Percentiles rank a stretch among this genome's conserved stretches.
These are phyloP conservation scores for Eucalyptus viminalis DNA, from an alignment of 345 rosid species.

Conservation along the genomic window DNA sequence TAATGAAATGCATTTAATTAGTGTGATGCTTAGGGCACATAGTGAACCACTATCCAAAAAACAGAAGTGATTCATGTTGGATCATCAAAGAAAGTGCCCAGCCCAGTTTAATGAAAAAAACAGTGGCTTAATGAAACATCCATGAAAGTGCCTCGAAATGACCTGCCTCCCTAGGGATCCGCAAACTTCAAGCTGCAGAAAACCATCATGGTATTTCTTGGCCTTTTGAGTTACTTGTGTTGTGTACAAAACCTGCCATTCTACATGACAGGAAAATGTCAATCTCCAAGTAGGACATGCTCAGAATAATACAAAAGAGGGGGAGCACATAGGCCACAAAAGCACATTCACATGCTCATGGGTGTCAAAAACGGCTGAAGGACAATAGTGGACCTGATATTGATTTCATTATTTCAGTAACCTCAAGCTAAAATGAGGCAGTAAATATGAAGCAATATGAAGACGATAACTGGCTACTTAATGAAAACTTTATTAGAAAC, in stretches of 20 bases:
- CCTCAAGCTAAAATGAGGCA: neutral
- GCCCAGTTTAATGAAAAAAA: neutral
- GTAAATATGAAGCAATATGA: neutral
- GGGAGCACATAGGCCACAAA: neutral
- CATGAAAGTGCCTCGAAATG: neutral
- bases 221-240: constrained; percentile 48
- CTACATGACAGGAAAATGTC: neutral
- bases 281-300: neutral
- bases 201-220: constrained; percentile 62
- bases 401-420: neutral
- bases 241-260: constrained; percentile 58
- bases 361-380: neutral
- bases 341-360: neutral
- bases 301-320: neutral
- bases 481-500: too few relatives aligned
- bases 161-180: constrained; percentile 45
- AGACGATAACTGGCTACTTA: too few relatives aligned
- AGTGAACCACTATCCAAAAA: too few relatives aligned
- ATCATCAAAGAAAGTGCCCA: too few relatives aligned
- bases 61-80: neutral
- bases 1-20: neutral
- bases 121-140: neutral
- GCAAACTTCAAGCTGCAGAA: constrained; percentile 10
- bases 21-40: neutral
- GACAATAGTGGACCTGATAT: neutral